A percentile compares a stretch with the other conserved stretches of the same genome.
Evolutionary conservation across 2,329 filamentous ascomycete species (phyloP).

Genomic region (Trichophyton benhamiae): DNA sequence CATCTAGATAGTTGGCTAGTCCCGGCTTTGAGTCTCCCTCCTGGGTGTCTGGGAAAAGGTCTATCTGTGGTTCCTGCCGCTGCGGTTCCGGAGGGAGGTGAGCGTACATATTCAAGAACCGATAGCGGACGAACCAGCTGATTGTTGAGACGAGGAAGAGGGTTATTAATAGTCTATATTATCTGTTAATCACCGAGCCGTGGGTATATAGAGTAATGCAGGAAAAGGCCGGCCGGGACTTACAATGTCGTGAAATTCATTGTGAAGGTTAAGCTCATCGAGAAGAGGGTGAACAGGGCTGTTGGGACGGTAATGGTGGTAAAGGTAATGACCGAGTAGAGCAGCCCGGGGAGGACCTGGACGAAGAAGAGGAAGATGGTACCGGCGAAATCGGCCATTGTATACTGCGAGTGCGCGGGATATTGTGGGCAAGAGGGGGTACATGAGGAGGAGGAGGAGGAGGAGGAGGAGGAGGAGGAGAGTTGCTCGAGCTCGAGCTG

Average conservation of each 20-base stretch:
- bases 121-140: constrained; percentile 89
- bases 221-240: constrained; percentile 20
- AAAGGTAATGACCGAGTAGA: constrained; percentile 74
- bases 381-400: constrained; percentile 12
- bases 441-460: neutral
- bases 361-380: constrained; percentile 35
- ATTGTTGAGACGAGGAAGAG: constrained; percentile 66
- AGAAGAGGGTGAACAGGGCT: constrained; percentile 79
- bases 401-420: neutral
- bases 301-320: constrained; percentile 80
- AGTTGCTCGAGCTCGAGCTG: neutral
- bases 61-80: constrained; percentile 87
- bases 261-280: constrained; percentile 86
- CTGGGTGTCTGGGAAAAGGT: constrained; percentile 85
- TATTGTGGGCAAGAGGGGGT: constrained; percentile 5
- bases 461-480: neutral
- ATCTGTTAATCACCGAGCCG: neutral
- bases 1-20: constrained; percentile 89
- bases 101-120: constrained; percentile 94
- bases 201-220: too few relatives aligned
- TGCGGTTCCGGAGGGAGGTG: constrained; percentile 87
- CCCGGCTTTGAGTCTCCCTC: constrained; percentile 83
- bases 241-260: constrained; percentile 97
- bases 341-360: constrained; percentile 43
- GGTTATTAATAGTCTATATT: constrained; percentile 57